Conservation (phyloP, 2,329 filamentous ascomycete genomes). For the Colletotrichum theobromicola region DNA sequence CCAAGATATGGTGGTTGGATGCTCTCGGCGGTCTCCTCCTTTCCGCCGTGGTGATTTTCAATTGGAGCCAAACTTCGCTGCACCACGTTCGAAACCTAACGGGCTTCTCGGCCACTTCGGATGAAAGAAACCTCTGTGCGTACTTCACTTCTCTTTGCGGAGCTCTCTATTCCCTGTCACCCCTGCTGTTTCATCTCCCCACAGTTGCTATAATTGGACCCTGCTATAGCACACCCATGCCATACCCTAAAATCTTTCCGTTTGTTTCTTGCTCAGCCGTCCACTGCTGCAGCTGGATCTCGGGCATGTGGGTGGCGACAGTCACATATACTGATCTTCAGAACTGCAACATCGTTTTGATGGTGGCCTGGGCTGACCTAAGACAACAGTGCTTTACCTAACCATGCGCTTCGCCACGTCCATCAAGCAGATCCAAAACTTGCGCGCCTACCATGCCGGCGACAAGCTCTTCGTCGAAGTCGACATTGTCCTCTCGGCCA, state of each 20-base stretch:
- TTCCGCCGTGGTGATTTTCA: slow-evolving; percentile 79
- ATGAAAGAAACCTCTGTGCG: slow-evolving; percentile 76
- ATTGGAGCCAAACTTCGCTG: slow-evolving; percentile 76
- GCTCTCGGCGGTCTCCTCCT: slow-evolving; percentile 78
- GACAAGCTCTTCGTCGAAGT: slow-evolving; percentile 85
- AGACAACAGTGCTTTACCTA: slow-evolving; percentile 71
- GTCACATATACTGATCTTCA: background rate
- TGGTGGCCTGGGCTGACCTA: background rate
- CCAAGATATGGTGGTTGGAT: slow-evolving; percentile 84
- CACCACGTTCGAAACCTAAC: slow-evolving; percentile 83
- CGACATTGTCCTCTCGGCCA: slow-evolving; percentile 82
- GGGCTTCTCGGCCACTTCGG: slow-evolving; percentile 78
- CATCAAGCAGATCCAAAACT: slow-evolving; percentile 83
- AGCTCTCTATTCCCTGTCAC: background rate
- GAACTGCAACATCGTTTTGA: background rate
- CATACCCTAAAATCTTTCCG: background rate
- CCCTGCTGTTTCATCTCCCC: background rate
- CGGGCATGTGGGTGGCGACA: background rate
- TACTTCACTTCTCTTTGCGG: background rate
- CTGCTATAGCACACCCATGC: background rate
- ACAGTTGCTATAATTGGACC: slow-evolving; percentile 6
- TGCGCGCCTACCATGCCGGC: slow-evolving; percentile 84
- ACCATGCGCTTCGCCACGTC: slow-evolving; percentile 93
- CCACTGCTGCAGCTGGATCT: background rate
- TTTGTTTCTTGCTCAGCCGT: background rate